These are phyloP conservation scores for Rhizopogon salebrosus DNA, from an alignment of 768 basidiomycete species.

Conservation along the genomic window DNA sequence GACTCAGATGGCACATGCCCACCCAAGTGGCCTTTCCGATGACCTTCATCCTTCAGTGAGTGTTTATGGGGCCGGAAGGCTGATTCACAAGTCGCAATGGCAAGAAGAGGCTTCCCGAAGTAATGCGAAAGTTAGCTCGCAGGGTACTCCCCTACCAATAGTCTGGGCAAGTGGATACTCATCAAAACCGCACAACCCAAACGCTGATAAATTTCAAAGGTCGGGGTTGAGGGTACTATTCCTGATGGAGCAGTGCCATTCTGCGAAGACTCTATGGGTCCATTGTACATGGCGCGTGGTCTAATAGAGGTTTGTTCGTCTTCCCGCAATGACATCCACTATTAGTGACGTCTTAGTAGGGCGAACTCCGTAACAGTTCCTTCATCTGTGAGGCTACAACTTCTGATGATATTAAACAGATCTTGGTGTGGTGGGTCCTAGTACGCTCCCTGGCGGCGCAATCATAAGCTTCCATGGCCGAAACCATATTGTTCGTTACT, in stretches of 20 bases:
- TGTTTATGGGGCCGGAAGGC: too few species aligned
- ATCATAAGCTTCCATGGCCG: slow-evolving; percentile 1
- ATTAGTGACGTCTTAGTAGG: slow-evolving; percentile 3
- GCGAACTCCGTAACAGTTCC: slow-evolving; percentile 12
- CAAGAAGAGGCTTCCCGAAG: too few species aligned
- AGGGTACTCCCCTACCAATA: too few species aligned
- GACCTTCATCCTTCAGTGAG: too few species aligned
- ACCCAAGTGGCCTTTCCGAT: too few species aligned
- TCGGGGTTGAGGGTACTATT: slow-evolving; percentile 6
- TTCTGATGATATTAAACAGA: neutral
- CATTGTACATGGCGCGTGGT: slow-evolving; percentile 16
- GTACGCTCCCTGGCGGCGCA: slow-evolving; percentile 10
- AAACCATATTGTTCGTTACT: neutral
- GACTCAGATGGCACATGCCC: too few species aligned
- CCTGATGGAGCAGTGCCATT: slow-evolving; percentile 15
- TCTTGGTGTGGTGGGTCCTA: slow-evolving; percentile 2
- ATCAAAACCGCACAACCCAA: too few species aligned
- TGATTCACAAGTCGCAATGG: too few species aligned
- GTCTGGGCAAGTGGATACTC: too few species aligned
- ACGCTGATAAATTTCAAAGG: slow-evolving; percentile 11
- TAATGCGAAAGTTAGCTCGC: too few species aligned
- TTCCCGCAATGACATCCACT: too few species aligned
- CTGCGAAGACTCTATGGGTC: slow-evolving; percentile 1
- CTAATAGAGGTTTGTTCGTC: slow-evolving; percentile 7
- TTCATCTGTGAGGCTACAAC: neutral